Evolutionary conservation across 2,329 filamentous ascomycete genomes (phyloP), one percentile per base, ranked within the genome.

Genomic region (Blastomyces silverae): DNA sequence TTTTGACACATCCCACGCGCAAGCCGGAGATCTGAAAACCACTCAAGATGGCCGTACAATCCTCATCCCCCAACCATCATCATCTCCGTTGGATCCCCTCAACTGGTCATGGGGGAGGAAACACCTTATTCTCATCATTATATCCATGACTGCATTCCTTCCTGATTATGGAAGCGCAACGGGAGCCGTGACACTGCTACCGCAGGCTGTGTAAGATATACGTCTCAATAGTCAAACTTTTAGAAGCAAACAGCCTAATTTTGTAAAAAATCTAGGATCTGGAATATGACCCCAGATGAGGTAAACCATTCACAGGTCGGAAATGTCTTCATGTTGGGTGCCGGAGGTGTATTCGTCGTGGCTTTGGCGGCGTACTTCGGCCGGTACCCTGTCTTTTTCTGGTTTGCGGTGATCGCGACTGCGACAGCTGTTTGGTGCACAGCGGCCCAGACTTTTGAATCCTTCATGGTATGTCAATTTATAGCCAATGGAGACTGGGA

Each of bases 261-360:
- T 0, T 17, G 1, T 20, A 44, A 31, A 52, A 22, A 44, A 64
- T 55, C 20, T 31, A 72, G 71, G 8, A 67, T 72, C 48, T 79
- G 77, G 77, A 65, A 72, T 31, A 75, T 79, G 70, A 73, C 73
- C 7, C 67, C 72, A 11, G 75, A 78, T 63, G 66, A 71, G 46
- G 77, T 80, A 62, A 76, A 79, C 63, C 74, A 78, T 62, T 75
- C 73, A 0, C 73, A 76, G 61, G 76, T 76, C 6, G 78, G 76
- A 37, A 79, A 80, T 68, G 71, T 79, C 6, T 79, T 80, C 69
- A 78, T 79, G 76, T 69, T 80, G 1, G 79, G 79, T 1, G 74
- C 76, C 0, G 77, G 77, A 20, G 79, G 79, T 13, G 64, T 79
- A 10, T 69, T 79, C 34, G 73, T 76, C 11, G 78, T 80, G n/a